Conservation (phyloP, 768 basidiomycete species). For the Termitomyces sp. region DNA sequence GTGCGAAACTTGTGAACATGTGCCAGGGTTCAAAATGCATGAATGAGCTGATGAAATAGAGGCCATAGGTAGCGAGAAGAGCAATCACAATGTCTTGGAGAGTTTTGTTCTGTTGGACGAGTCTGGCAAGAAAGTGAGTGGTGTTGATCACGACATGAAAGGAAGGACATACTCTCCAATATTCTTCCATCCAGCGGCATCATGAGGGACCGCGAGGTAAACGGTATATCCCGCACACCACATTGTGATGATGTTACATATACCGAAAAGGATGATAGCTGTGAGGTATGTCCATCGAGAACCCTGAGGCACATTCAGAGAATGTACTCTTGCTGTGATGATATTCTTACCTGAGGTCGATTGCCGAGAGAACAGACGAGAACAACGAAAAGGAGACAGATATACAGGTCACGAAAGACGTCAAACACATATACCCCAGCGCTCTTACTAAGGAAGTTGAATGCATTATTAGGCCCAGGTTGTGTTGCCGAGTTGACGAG, state of each 20-base stretch:
- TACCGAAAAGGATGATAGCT: slow-evolving; percentile 72
- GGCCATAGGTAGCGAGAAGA: slow-evolving; percentile 68
- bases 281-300: slow-evolving; percentile 81
- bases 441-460: slow-evolving; percentile 71
- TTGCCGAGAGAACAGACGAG: slow-evolving; percentile 88
- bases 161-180: slow-evolving; percentile 51
- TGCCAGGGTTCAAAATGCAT: slow-evolving; percentile 96
- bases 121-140: slow-evolving; percentile 22
- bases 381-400: slow-evolving; percentile 76
- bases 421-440: slow-evolving; percentile 73
- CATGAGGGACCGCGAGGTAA: slow-evolving; percentile 77
- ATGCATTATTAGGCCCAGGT: slow-evolving; percentile 52
- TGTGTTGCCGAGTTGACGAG: slow-evolving; percentile 77
- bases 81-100: slow-evolving; percentile 84
- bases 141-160: background rate
- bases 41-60: slow-evolving; percentile 82
- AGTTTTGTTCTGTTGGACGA: slow-evolving; percentile 60
- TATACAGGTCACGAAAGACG: slow-evolving; percentile 77
- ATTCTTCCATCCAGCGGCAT: slow-evolving; percentile 68
- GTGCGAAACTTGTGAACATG: slow-evolving; percentile 88
- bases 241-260: slow-evolving; percentile 72
- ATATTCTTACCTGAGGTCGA: slow-evolving; percentile 53
- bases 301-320: slow-evolving; percentile 36
- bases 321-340: background rate
- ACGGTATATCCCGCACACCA: slow-evolving; percentile 93